phyloP scores from a whole-genome alignment of 306 rosid genomes.

The Rosa chinensis region DNA sequence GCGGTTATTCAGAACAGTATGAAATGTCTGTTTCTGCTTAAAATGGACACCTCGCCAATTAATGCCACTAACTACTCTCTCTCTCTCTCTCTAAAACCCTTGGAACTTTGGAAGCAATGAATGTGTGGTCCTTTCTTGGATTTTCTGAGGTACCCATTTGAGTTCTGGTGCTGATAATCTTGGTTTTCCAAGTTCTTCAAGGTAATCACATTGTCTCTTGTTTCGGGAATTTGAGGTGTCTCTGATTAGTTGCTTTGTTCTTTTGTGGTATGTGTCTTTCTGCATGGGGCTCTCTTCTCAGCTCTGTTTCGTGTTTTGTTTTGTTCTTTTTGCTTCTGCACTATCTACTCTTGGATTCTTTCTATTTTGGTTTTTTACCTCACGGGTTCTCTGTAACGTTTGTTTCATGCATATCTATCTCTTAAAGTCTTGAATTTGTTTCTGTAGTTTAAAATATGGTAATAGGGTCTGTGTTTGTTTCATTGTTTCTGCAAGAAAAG shows the following conservation, averaged over 20 bases:
- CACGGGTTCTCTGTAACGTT: background rate
- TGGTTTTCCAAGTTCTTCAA: background rate
- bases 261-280: constrained; percentile 24
- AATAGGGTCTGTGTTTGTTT: background rate
- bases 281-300: background rate
- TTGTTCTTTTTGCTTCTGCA: constrained; percentile 9
- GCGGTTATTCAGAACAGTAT: background rate
- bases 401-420: background rate
- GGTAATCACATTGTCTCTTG: background rate
- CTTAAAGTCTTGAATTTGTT: background rate
- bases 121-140: background rate
- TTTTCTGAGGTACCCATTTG: constrained; percentile 19
- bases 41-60: background rate
- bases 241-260: constrained; percentile 30
- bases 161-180: background rate
- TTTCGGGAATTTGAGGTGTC: background rate
- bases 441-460: background rate
- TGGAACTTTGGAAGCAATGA: background rate
- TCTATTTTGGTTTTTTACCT: background rate
- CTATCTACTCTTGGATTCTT: background rate
- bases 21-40: constrained; percentile 15
- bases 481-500: background rate
- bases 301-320: background rate
- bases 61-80: background rate
- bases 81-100: background rate